A percentile compares a stretch with the other conserved stretches of the same genome.
Evolutionary conservation across 208 protist species (phyloP).

Genomic region (Crithidia bombi): DNA sequence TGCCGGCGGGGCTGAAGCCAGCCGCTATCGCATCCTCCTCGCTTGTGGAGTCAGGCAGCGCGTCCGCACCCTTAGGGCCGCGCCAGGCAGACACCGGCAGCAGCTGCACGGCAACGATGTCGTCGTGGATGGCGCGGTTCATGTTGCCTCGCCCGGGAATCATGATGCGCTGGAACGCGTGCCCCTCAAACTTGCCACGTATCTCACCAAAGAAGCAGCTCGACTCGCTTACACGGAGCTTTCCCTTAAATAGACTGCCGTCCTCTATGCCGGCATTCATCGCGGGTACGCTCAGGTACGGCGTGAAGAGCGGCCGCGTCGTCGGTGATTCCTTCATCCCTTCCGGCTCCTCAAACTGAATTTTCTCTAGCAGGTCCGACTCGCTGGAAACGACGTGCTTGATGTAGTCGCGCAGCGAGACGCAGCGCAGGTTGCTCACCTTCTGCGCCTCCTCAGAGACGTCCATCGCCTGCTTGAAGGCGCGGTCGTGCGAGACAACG

Average conservation of each 20-base stretch:
- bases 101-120: constrained; percentile 81
- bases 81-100: constrained; percentile 63
- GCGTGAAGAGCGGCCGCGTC: constrained; percentile 57
- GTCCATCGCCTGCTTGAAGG: constrained; percentile 48
- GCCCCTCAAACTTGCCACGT: constrained; percentile 81
- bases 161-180: constrained; percentile 74
- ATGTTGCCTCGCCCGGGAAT: constrained; percentile 80
- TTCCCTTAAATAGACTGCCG: constrained; percentile 73
- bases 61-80: constrained; percentile 7
- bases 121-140: constrained; percentile 90
- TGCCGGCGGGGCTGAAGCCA: constrained; percentile 68
- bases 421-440: constrained; percentile 58
- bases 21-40: constrained; percentile 67
- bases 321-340: constrained; percentile 69
- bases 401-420: constrained; percentile 71
- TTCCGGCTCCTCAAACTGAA: constrained; percentile 71
- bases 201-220: constrained; percentile 91
- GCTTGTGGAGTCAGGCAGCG: constrained; percentile 34
- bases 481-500: constrained; percentile 78
- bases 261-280: constrained; percentile 65
- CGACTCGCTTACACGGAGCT: constrained; percentile 78
- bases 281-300: constrained; percentile 47
- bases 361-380: constrained; percentile 83
- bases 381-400: constrained; percentile 45
- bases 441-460: constrained; percentile 32